Evolutionary conservation across 257 asterid genomes (phyloP).

Genomic region (Linaria vulgaris): DNA sequence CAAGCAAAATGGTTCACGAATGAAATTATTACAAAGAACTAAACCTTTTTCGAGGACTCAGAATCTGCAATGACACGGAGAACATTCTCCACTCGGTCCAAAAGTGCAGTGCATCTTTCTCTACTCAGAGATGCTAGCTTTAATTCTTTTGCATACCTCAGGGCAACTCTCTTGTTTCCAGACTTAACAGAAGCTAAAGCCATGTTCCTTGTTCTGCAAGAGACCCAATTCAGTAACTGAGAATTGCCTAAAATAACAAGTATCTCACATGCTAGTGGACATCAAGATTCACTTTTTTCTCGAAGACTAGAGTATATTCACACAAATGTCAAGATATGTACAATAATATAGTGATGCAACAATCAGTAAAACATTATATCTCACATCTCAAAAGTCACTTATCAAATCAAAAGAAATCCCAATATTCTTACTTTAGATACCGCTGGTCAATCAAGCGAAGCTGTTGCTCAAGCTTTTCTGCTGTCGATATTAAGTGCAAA

Average conservation of each 20-base stretch:
- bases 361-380: too few species aligned
- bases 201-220: slow-evolving; percentile 56
- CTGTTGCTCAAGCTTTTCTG: slow-evolving; percentile 71
- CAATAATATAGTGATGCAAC: too few species aligned
- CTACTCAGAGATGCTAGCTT: slow-evolving; percentile 69
- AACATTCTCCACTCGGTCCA: slow-evolving; percentile 75
- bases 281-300: slow-evolving; percentile 6
- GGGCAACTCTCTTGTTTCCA: slow-evolving; percentile 61
- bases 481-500: slow-evolving; percentile 71
- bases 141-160: slow-evolving; percentile 62
- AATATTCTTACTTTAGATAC: slow-evolving; percentile 46
- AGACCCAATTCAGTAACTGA: slow-evolving; percentile 20
- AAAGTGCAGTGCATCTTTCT: slow-evolving; percentile 61
- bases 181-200: slow-evolving; percentile 56
- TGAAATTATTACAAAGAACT: slow-evolving; percentile 18
- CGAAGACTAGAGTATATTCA: slow-evolving; percentile 7
- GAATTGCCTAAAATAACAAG: too few species aligned
- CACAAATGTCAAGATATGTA: neutral
- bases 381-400: too few species aligned
- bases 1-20: slow-evolving; percentile 2
- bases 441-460: slow-evolving; percentile 67
- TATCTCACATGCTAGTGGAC: neutral
- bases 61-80: slow-evolving; percentile 66
- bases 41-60: slow-evolving; percentile 82
- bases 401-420: neutral